phyloP scores from a whole-genome alignment of 768 basidiomycete genomes.

The Auricularia sp. region DNA sequence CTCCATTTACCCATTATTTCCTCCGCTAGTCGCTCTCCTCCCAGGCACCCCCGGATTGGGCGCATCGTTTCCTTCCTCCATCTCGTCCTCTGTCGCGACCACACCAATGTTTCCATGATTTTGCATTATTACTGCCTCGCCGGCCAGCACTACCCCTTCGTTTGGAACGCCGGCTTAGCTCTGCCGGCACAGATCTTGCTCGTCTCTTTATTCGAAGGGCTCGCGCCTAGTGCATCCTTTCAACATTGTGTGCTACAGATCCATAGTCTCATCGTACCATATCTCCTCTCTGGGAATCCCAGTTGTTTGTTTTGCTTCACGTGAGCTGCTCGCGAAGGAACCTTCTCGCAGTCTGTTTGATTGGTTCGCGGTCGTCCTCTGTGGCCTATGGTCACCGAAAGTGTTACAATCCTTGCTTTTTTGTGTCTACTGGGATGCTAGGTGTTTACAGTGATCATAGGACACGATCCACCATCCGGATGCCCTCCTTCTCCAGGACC shows the following conservation, averaged over 20 bases:
- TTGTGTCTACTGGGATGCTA: too few species aligned
- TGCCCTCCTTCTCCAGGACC: slow-evolving; percentile 60
- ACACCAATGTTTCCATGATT: too few species aligned
- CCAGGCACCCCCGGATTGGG: not conserved
- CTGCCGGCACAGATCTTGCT: not conserved
- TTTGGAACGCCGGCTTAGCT: not conserved
- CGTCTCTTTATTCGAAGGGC: not conserved
- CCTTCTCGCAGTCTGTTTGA: too few species aligned
- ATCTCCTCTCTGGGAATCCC: slow-evolving; percentile 47
- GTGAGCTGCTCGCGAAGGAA: too few species aligned
- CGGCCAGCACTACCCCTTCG: not conserved
- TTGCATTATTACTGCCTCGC: not conserved
- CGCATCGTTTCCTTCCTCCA: not conserved
- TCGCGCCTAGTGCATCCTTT: too few species aligned
- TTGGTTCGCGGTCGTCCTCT: too few species aligned
- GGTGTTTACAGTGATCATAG: slow-evolving; percentile 29
- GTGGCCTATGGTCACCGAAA: too few species aligned
- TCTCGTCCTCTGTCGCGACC: too few species aligned
- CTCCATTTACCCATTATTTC: not conserved
- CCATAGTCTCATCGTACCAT: slow-evolving; percentile 23
- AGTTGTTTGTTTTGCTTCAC: too few species aligned
- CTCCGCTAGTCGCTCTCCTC: not conserved
- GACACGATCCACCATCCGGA: slow-evolving; percentile 62
- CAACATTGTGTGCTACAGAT: not conserved
- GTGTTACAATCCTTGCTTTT: too few species aligned